Base-by-base conservation (phyloP, 2,329 filamentous ascomycete genomes). In the Graphium sp. region DNA sequence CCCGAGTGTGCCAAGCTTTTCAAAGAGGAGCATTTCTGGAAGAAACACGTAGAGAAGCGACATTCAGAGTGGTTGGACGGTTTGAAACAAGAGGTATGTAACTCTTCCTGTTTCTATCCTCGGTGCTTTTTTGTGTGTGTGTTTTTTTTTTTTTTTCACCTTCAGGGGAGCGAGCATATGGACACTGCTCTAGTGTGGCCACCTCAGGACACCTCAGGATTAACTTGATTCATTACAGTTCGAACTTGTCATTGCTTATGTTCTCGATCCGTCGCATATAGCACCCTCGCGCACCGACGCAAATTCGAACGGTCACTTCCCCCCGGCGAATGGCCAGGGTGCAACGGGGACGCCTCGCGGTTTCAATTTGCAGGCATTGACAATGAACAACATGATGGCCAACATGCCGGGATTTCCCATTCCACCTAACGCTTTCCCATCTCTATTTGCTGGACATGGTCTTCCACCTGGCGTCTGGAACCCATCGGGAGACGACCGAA, bases 21-120 rank as follows among this genome's bases (percentile, higher is more conserved):
- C 65, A 95, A 95, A 52, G 89, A 89, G 33, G 79, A 92, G 24
- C 74, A 87, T 41, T 98, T 98, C 49, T 98, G 91, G 87, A 76
- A 74, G 44, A 98, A 98, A 60, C 89, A 98, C 44, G 76, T 95
- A 11, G 87, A 95, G 54, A 98, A 98, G 58, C 74, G 91, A 33
- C 89, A 98, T 49, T 50, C 68, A 1, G 87, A 95, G 30, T 98
- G 85, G 80, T 66, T 80, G 24, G 76, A 85, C 19, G 67, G 60
- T 30, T 58, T 94, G 38, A 78, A 76, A 48, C 74, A 77, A 46
- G 87, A 94, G 58, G 85, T 92, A 62, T 60, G 74, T 60, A 18
- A 23, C 28, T 20, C 4, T 31, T 35, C 22, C 10, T 24, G 6
- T 11, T n/a, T 7, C 11, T n/a, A n/a, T n/a, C n/a, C n/a, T n/a